These are phyloP conservation scores for Elsinoe arachidis DNA, from an alignment of 2,329 filamentous ascomycete species.

Conservation along the genomic window DNA sequence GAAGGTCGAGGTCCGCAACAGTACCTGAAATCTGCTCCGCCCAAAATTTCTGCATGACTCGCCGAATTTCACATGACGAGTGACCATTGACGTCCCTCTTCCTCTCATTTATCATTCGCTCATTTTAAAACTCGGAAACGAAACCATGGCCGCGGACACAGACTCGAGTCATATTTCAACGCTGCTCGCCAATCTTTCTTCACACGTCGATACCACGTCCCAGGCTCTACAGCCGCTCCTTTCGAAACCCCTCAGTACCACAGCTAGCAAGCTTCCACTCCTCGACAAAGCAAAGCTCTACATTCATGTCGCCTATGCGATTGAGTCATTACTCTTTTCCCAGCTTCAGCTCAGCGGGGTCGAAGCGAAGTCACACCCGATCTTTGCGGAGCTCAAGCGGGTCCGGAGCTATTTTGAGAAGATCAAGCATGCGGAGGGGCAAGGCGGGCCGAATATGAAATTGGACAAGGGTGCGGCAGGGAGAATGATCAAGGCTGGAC, in stretches of 20 bases:
- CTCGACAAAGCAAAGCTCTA: constrained; percentile 92
- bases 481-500: constrained; percentile 71
- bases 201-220: constrained; percentile 69
- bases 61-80: not conserved
- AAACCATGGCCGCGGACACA: constrained; percentile 47
- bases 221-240: constrained; percentile 66
- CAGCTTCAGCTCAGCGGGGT: constrained; percentile 70
- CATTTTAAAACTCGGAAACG: not conserved
- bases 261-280: constrained; percentile 73
- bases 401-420: constrained; percentile 90
- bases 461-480: constrained; percentile 68
- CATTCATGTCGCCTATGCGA: constrained; percentile 75
- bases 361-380: constrained; percentile 73
- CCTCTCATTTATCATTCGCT: not conserved
- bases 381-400: constrained; percentile 77
- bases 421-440: constrained; percentile 67
- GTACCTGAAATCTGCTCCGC: not conserved
- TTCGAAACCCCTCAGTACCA: constrained; percentile 52
- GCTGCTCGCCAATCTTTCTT: constrained; percentile 49
- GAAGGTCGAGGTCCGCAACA: not conserved
- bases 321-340: constrained; percentile 84
- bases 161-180: constrained; percentile 61
- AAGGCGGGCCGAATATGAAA: constrained; percentile 50
- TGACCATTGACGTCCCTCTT: not conserved
- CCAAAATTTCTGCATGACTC: constrained; percentile 7